Conservation (phyloP, 441 rosid species). For the Pelargonium cotyledonis region DNA sequence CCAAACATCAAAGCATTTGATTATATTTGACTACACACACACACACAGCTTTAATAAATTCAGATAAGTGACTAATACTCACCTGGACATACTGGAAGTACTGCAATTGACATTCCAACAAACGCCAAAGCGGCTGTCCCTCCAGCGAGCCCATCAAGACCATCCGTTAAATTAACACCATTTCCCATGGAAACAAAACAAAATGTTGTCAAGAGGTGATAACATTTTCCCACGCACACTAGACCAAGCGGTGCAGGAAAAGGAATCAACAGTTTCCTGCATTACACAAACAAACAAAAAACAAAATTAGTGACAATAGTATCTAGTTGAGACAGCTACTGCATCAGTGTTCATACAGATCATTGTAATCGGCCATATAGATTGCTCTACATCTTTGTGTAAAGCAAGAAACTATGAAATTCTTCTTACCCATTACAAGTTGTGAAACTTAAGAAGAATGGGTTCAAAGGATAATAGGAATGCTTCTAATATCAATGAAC, state of each 20-base stretch:
- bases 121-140: constrained; percentile 82
- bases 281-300: constrained; percentile 11
- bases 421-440: not conserved
- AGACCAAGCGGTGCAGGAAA: constrained; percentile 81
- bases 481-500: not conserved
- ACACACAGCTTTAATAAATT: not conserved
- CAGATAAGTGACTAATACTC: constrained; percentile 23
- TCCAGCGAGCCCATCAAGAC: constrained; percentile 83
- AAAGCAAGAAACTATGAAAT: too few species aligned
- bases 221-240: constrained; percentile 59
- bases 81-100: constrained; percentile 90
- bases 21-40: not conserved
- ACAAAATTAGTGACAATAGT: constrained; percentile 12
- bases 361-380: not conserved
- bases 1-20: not conserved
- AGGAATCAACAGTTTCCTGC: constrained; percentile 81
- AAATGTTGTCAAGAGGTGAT: constrained; percentile 57
- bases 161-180: constrained; percentile 63
- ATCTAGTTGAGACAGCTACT: not conserved
- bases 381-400: not conserved
- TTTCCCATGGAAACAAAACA: constrained; percentile 83
- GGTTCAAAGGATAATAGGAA: not conserved
- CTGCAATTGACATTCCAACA: constrained; percentile 78
- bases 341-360: not conserved
- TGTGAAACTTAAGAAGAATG: not conserved